phyloP scores from a whole-genome alignment of 805 yeast genomes.

The Pichia membranifaciens region DNA sequence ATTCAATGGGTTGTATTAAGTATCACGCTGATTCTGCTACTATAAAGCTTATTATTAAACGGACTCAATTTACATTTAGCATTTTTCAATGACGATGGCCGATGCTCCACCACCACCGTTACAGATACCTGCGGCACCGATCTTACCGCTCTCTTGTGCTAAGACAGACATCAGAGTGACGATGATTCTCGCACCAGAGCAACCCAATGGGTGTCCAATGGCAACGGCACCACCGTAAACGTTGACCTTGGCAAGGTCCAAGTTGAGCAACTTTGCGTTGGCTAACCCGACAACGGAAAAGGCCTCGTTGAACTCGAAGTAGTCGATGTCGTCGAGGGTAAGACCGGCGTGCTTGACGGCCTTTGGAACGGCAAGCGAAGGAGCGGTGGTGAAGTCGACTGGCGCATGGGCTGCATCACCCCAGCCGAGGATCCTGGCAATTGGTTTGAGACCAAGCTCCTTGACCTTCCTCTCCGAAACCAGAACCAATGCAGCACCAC shows the following conservation, averaged over 20 bases:
- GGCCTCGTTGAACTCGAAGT: slow-evolving; percentile 95
- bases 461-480: slow-evolving; percentile 79
- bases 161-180: slow-evolving; percentile 80
- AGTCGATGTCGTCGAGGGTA: slow-evolving; percentile 65
- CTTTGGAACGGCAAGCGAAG: slow-evolving; percentile 91
- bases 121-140: slow-evolving; percentile 95
- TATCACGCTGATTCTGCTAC: no score
- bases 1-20: no score
- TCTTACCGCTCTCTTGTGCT: slow-evolving; percentile 75
- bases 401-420: slow-evolving; percentile 98
- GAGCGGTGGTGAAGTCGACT: slow-evolving; percentile 92
- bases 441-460: slow-evolving; percentile 81
- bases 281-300: slow-evolving; percentile 96
- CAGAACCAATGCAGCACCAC: slow-evolving; percentile 91
- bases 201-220: slow-evolving; percentile 90
- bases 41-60: no score
- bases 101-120: slow-evolving; percentile 99
- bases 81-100: slow-evolving; percentile 77
- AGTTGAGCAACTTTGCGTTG: slow-evolving; percentile 61
- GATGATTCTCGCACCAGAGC: slow-evolving; percentile 92
- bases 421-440: slow-evolving; percentile 89
- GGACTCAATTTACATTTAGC: slow-evolving; percentile 27
- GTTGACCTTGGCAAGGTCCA: slow-evolving; percentile 66
- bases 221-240: slow-evolving; percentile 97
- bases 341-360: slow-evolving; percentile 85